Evolutionary conservation across 2,329 filamentous ascomycete genomes (phyloP), one percentile per base, ranked within the genome.

Genomic region (Chalara sp.): DNA sequence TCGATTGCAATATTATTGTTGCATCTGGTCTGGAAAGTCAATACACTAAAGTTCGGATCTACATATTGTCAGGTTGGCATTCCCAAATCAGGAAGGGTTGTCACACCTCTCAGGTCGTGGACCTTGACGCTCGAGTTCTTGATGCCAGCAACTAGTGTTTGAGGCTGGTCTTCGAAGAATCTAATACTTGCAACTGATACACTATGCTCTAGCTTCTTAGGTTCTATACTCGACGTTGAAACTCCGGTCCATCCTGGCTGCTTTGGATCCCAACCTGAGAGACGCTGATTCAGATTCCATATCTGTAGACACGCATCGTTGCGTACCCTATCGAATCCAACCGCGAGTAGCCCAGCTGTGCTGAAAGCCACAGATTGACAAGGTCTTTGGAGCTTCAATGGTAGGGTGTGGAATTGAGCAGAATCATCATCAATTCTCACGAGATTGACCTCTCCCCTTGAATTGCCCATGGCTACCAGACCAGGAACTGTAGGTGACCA

Each of bases 301-400:
- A 93, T 84, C 61, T 92, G 88, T 46, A 95, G 75, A 60, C 86
- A 90, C 56, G 86, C 81, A 63, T 93, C 89, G 67, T 88, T 90
- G 32, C 89, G 80, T 29, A 91, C 87, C 59, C 87, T 79, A 61
- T 93, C 89, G 47, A 93, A 73, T 1, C 87, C 89, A 31, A 90
- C 87, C 7, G 88, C 89, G 47, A 95, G 72, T 50, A 87, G 74
- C 13, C 86, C 84, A 5, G 74, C 76, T 4, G 80, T 82, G 62
- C 83, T 92, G 69, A 93, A 90, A 4, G 87, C 84, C 40, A 93
- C 86, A 1, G 87, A 86, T 61, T 92, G 89, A 61, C 87, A 92
- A 42, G 85, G 85, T 43, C 89, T 79, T 49, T 86, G 80, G 65
- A 89, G 81, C 65, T 87, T 89, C 44, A 90, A 78, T 21, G 80